Conservation (phyloP, 768 basidiomycete genomes). For the Rickenella mellea region DNA sequence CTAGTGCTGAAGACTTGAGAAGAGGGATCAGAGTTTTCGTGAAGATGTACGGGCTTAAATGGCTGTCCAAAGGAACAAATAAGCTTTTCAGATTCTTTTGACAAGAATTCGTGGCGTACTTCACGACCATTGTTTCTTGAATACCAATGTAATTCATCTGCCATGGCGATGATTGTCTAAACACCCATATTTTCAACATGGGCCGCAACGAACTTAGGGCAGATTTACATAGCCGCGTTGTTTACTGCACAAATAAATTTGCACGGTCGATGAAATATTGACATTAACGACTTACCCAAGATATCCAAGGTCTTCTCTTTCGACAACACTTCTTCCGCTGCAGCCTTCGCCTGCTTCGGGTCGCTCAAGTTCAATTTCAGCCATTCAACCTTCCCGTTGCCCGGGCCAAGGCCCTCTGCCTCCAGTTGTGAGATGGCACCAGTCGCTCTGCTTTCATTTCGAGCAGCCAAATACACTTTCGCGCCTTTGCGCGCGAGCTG, state of each 20-base stretch:
- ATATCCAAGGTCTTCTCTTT: constrained; percentile 36
- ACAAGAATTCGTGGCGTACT: constrained; percentile 22
- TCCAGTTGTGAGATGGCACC: constrained; percentile 24
- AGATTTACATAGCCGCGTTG: constrained; percentile 46
- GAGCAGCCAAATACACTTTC: constrained; percentile 28
- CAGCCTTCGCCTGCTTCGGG: constrained; percentile 21
- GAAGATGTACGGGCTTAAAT: constrained; percentile 47
- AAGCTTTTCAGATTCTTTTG: not conserved
- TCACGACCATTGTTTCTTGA: constrained; percentile 30
- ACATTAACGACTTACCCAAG: constrained; percentile 21
- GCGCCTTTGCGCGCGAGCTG: constrained; percentile 34
- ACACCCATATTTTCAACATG: not conserved
- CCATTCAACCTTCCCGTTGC: constrained; percentile 23
- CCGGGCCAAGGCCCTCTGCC: constrained; percentile 19
- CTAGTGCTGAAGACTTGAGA: constrained; percentile 37
- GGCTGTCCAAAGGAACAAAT: constrained; percentile 23
- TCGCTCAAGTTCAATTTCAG: constrained; percentile 31
- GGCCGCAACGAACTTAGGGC: not conserved
- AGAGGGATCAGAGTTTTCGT: constrained; percentile 46
- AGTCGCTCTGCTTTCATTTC: constrained; percentile 21
- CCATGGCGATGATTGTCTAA: not conserved
- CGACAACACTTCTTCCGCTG: constrained; percentile 26
- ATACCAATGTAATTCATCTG: constrained; percentile 17
- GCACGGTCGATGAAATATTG: too few species aligned
- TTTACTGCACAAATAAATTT: constrained; percentile 33